Base-by-base conservation (phyloP, 129 eudicot species). In the Dittrichia graveolens region DNA sequence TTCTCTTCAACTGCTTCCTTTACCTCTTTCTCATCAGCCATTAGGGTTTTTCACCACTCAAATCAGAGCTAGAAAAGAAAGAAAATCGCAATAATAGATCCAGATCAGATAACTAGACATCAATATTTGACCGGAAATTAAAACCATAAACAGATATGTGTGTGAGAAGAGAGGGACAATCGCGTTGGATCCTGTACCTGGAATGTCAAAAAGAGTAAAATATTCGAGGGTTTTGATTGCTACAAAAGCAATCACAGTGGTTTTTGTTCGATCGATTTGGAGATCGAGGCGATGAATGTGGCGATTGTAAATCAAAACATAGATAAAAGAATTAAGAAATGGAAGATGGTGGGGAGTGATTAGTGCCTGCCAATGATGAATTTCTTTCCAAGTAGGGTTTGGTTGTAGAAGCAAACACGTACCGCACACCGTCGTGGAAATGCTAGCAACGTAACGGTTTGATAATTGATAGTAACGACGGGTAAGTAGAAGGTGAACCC, bases 1-100 rank as follows among this genome's bases (percentile, higher is more conserved):
- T 61, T 60, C 75, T 76, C 85, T 71, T 67, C 87, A 18, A 62
- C 65, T 44, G 49, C 78, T 73, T 73, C 62, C 52, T 73, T 73
- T 13, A 59, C 77, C 68, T 73, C 78, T 16, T 38, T 62, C 41
- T 78, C 82, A 39, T 78, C 73, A 0, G 77, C 82, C 82, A 78
- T 78, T 69, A 59, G 64, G 71, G 64, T 43, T 77, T 69, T n/a
- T 31, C 41, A 44, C 43, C 65, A 58, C 46, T 19, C 50, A 42
- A 38, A 47, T 61, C 78, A 50, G 41, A 62, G 62, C 63, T 16
- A 15, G 71, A 52, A 19, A 1, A n/a, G 50, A 61, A 50, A 38
- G 42, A 1, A 70, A 69, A 49, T 39, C 5, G 34, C 31, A 57
- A 67, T 8, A 41, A 34, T 46, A 63, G 72, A 78, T 71, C 77